phyloP scores from a whole-genome alignment of 2,329 filamentous ascomycete species.

The Verticillium isaacii region DNA sequence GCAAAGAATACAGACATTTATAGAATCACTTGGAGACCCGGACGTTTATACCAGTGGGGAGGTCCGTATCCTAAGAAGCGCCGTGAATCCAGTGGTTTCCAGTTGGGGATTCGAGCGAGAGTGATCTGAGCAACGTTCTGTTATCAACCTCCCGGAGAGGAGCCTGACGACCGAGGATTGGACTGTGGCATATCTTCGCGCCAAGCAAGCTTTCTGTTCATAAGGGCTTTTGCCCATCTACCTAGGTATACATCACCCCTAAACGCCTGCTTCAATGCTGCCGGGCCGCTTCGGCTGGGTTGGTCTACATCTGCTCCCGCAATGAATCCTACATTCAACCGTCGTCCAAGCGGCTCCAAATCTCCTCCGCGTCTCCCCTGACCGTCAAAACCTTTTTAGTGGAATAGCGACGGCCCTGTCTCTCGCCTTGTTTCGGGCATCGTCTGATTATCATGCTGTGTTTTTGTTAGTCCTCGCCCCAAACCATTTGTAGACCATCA shows the following conservation, averaged over 20 bases:
- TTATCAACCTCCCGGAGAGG: neutral
- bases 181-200: neutral
- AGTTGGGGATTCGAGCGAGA: too few species aligned
- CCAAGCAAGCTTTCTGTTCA: neutral
- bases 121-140: too few species aligned
- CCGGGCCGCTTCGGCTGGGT: conserved; percentile 1
- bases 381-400: conserved; percentile 18
- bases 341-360: neutral
- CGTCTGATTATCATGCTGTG: conserved; percentile 36
- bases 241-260: conserved; percentile 1
- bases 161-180: neutral
- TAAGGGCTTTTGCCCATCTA: neutral
- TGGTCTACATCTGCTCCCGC: neutral
- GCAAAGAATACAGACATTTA: neutral
- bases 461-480: neutral
- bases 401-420: conserved; percentile 30
- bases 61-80: too few species aligned
- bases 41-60: too few species aligned
- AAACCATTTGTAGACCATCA: neutral
- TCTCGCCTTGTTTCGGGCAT: conserved; percentile 26
- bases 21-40: neutral
- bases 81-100: too few species aligned
- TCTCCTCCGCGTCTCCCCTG: neutral
- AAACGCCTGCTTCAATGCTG: conserved; percentile 13
- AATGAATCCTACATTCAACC: neutral